Evolutionary conservation across 768 basidiomycete genomes (phyloP), one percentile per base, ranked within the genome.

Genomic region (Sistotremastrum suecicum): DNA sequence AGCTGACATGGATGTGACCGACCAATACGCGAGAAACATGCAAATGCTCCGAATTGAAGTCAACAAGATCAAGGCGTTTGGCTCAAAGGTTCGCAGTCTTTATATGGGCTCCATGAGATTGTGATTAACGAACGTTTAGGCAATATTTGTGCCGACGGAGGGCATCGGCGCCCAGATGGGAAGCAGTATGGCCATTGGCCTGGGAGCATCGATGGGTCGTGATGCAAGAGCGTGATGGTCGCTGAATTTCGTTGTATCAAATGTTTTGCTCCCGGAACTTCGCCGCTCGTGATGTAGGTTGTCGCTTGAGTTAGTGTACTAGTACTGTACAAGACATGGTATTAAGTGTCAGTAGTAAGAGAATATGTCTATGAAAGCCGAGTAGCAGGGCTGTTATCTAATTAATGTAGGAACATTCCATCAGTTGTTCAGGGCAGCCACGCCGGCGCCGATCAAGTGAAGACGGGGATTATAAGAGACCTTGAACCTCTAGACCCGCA

Each of bases 1-100:
- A 3, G 83, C 83, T 1, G 83, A 85, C 51, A 64, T 68, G 3
- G 61, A 67, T 34, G 77, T 86, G 11, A 50, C 62, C 12, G 79
- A 86, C 53, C 62, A 52, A 43, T 87, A 80, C 54, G 83, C 85
- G 1, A 70, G 77, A 38, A 83, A 87, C 62, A 87, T 87, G 83
- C 73, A 75, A 58, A 53, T 83, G 44, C 66, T 78, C 35, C 67
- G 83, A 37, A 63, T 78, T 47, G 85, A 88, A 48, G 70, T 87
- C 20, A 51, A 64, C 20, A 70, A 75, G 44, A 66, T 86, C 30
- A 57, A 61, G 39, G 82, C 84, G 3, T 88, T 73, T 53, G 86
- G 85, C 4, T 56, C 70, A 44, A 80, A 67, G 34, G 20, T 20
- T 20, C 20, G 20, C 20, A 20, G 20, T 20, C 20, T 20, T 20